phyloP scores from a whole-genome alignment of 2,329 filamentous ascomycete genomes.

The Chalaropsis thielavioides region DNA sequence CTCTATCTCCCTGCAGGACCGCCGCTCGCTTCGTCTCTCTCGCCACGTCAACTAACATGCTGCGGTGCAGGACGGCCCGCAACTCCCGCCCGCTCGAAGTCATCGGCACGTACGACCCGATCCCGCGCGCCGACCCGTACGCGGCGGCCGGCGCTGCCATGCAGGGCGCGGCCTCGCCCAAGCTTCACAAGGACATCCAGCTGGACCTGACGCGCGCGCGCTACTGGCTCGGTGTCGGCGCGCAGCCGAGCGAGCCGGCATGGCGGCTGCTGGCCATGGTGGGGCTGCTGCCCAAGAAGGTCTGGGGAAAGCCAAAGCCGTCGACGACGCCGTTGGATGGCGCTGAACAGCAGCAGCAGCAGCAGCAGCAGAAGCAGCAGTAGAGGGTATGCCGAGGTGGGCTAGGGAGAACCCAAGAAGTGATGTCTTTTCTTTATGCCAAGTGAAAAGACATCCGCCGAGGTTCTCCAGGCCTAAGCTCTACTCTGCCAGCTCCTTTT shows the following conservation, averaged over 20 bases:
- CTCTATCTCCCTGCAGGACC: too few species aligned
- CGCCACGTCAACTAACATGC: not conserved
- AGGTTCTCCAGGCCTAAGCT: not conserved
- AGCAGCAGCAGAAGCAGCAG: not conserved
- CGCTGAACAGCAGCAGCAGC: not conserved
- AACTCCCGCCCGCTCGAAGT: conserved; percentile 88
- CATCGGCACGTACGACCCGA: conserved; percentile 61
- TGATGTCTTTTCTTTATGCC: not conserved
- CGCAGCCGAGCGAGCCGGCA: conserved; percentile 79
- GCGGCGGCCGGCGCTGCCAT: conserved; percentile 41
- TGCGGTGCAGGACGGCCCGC: conserved; percentile 55
- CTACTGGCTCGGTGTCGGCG: conserved; percentile 96
- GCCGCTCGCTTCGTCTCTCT: not conserved
- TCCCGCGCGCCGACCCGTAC: conserved; percentile 47
- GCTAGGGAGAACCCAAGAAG: not conserved
- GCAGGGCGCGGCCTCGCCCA: conserved; percentile 51
- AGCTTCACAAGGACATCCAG: conserved; percentile 85
- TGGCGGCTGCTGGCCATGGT: conserved; percentile 82
- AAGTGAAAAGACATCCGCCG: too few species aligned
- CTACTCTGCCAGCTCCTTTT: not conserved
- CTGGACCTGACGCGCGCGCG: conserved; percentile 67
- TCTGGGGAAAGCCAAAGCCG: conserved; percentile 15
- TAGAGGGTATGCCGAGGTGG: not conserved
- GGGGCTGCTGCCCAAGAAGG: conserved; percentile 19
- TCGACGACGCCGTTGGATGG: conserved; percentile 8